These are phyloP conservation scores for Euphorbia corollata DNA, from an alignment of 441 rosid species.

Conservation along the genomic window DNA sequence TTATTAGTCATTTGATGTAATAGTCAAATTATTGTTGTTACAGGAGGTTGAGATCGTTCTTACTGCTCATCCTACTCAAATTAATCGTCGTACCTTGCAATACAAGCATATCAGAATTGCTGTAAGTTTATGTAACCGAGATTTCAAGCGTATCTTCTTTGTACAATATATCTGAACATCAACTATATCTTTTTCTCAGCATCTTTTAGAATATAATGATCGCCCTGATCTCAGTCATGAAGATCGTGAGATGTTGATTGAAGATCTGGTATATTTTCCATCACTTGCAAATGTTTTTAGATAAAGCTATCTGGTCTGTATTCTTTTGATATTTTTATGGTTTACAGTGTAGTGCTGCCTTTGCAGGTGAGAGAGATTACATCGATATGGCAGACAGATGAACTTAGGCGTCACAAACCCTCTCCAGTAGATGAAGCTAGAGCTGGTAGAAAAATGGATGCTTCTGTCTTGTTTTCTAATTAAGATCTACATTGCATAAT, in stretches of 20 bases:
- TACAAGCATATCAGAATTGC: conserved; percentile 89
- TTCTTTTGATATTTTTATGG: background rate
- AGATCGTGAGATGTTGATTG: conserved; percentile 85
- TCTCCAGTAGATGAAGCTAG: conserved; percentile 96
- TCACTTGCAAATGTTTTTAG: conserved; percentile 14
- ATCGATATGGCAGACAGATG: conserved; percentile 96
- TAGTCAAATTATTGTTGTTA: conserved; percentile 22
- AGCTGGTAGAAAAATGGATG: conserved; percentile 47
- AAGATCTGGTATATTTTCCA: conserved; percentile 67
- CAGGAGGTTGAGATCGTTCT: conserved; percentile 97
- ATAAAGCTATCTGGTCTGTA: background rate
- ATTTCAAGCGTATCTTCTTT: conserved; percentile 16
- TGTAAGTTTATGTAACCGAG: conserved; percentile 35
- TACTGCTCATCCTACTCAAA: conserved; percentile 97
- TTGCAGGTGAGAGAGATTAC: conserved; percentile 85
- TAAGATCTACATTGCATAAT: conserved; percentile 2
- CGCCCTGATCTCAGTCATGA: conserved; percentile 87
- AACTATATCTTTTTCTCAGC: conserved; percentile 43
- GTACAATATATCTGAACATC: conserved; percentile 18
- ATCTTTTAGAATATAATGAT: conserved; percentile 84
- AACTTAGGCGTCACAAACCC: conserved; percentile 92
- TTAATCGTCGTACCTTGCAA: conserved; percentile 83
- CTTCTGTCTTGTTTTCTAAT: conserved; percentile 4
- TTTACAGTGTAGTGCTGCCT: conserved; percentile 18
- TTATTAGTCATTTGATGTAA: conserved; percentile 11